phyloP scores from a whole-genome alignment of 352 stramenopile species.

The Lagenidium sp. region DNA sequence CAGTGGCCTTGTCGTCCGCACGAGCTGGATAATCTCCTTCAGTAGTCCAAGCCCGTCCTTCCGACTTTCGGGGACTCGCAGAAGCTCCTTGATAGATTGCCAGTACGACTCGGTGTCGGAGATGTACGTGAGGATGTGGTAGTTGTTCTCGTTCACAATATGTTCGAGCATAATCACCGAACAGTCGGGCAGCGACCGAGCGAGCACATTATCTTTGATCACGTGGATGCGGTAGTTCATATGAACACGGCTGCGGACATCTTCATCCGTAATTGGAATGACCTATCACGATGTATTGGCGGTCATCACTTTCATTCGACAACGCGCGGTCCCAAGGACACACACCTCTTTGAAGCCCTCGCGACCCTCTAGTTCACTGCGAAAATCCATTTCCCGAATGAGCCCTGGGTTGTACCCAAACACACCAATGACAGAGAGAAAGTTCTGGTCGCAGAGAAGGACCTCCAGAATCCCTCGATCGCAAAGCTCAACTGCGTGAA shows the following conservation, averaged over 20 bases:
- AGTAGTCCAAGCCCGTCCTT: constrained; percentile 49
- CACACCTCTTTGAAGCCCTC: constrained; percentile 58
- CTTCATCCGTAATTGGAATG: constrained; percentile 51
- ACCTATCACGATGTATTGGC: no score
- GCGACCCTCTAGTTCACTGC: constrained; percentile 44
- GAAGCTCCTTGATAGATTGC: constrained; percentile 41
- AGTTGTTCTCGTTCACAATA: constrained; percentile 84
- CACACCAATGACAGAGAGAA: constrained; percentile 73
- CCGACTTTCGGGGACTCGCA: constrained; percentile 24
- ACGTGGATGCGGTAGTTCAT: constrained; percentile 85
- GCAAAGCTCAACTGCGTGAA: constrained; percentile 57
- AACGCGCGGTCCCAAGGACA: no score
- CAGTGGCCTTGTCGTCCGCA: constrained; percentile 47
- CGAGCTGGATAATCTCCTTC: constrained; percentile 64
- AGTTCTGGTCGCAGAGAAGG: constrained; percentile 65
- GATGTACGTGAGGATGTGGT: constrained; percentile 75
- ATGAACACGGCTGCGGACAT: constrained; percentile 62
- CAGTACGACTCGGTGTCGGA: constrained; percentile 65
- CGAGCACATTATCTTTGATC: constrained; percentile 82
- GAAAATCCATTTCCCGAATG: constrained; percentile 70
- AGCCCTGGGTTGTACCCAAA: constrained; percentile 74
- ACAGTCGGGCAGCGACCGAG: constrained; percentile 63
- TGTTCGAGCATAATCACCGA: constrained; percentile 73
- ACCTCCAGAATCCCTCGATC: constrained; percentile 59
- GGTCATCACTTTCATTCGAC: no score